Evolutionary conservation across 2,329 filamentous ascomycete species (phyloP), one percentile per base, ranked within the genome.

Genomic region (Aspergillus unguis): DNA sequence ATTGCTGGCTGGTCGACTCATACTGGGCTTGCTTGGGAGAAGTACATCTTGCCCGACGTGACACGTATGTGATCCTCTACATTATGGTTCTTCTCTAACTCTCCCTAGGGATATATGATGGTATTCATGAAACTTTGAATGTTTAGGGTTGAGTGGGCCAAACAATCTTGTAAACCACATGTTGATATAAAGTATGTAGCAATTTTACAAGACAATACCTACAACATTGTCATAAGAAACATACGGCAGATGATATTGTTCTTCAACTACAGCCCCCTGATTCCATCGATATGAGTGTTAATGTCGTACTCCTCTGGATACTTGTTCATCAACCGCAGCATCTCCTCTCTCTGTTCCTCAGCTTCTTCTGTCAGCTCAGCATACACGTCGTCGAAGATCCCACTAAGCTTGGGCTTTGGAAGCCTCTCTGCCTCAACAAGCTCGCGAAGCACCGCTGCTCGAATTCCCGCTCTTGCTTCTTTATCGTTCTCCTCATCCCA

Each of bases 241-340:
- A 17, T 17, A 17, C 17, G 17, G 17, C 17, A 17, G 17, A 17
- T 17, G 17, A 17, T 17, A 17, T 17, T 17, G 17, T 27, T 23
- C 27, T 17, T 35, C 11, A 17, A 17, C 17, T 53, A 78, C 67
- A 92, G 65, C 11, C 84, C 85, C 40, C 83, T 80, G 53, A 85
- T 78, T 0, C 90, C 91, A 3, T 83, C 88, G 58, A 95, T 88
- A 71, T 83, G 90, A 59, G 85, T 83, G 11, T 77, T 79, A 44
- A 94, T 67, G 71, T 97, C 91, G 71, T 99, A 99, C 76, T 99
- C 94, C 33, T 88, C 85, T 0, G 92, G 92, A 74, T 97, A 99
- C 62, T 81, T 85, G 61, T 92, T 84, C 46, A 99, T 67, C 47
- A 96, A 80, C n/a, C 83, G 80, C 66, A 77, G 88, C 64, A 97